Evolutionary conservation across 495 filamentous ascomycete species (phyloP).

Genomic region (Podospora pseudoanserina): DNA sequence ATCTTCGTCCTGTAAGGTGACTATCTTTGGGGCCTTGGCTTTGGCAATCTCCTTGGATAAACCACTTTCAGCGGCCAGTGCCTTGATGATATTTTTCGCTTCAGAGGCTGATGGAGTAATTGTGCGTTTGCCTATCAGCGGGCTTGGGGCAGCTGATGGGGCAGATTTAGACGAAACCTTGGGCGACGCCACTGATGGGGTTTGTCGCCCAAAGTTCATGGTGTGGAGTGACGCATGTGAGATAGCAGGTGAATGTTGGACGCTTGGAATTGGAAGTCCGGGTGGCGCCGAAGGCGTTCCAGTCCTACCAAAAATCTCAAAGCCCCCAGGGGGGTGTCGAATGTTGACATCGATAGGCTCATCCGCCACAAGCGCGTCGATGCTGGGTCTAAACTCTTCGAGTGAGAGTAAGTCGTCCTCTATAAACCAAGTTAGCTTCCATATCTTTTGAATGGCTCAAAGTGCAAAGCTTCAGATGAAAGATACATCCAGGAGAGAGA

Average conservation of each 20-base stretch:
- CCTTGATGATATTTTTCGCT: constrained; percentile 47
- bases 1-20: constrained; percentile 54
- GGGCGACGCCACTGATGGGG: constrained; percentile 26
- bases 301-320: constrained; percentile 45
- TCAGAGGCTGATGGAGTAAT: constrained; percentile 25
- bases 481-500: constrained; percentile 2
- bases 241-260: constrained; percentile 45
- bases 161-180: constrained; percentile 22
- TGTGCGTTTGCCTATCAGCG: constrained; percentile 27
- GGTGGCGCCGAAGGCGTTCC: constrained; percentile 63
- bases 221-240: constrained; percentile 25
- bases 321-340: constrained; percentile 35
- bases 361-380: constrained; percentile 57
- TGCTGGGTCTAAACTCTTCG: constrained; percentile 51
- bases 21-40: constrained; percentile 40
- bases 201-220: constrained; percentile 14
- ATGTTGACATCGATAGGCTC: constrained; percentile 32
- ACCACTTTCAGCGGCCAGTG: constrained; percentile 42
- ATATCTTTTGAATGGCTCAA: constrained; percentile 26
- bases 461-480: constrained; percentile 6
- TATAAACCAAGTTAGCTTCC: constrained; percentile 37
- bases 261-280: constrained; percentile 57
- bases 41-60: constrained; percentile 47
- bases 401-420: constrained; percentile 49
- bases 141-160: constrained; percentile 15